Percentiles rank a stretch among this genome's conserved stretches.
Conservation (phyloP, 73 alveolate species). For the Durusdinium trenchii region DNA sequence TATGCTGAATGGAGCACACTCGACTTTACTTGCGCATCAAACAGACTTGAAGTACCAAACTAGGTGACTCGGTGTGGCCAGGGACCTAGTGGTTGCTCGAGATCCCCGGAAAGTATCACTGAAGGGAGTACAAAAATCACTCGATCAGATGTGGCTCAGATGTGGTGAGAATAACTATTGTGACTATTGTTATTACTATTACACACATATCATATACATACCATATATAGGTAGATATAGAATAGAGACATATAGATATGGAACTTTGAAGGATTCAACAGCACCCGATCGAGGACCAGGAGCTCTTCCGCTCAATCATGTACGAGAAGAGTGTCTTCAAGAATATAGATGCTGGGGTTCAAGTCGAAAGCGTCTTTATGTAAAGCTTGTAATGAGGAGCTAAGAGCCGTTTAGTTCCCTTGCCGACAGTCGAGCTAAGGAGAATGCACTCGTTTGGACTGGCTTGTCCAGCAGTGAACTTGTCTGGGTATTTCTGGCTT, state of each 20-base stretch:
- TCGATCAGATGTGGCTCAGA: too few species aligned
- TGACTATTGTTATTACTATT: too few species aligned
- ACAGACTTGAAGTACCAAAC: too few species aligned
- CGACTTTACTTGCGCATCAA: too few species aligned
- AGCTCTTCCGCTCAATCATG: constrained; percentile 68
- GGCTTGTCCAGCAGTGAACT: constrained; percentile 86
- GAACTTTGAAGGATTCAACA: neutral
- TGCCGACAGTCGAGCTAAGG: neutral
- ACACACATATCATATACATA: too few species aligned
- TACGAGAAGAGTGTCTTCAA: constrained; percentile 63
- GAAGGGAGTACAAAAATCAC: neutral
- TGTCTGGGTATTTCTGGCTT: constrained; percentile 68
- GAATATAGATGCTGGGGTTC: neutral
- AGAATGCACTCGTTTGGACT: constrained; percentile 53
- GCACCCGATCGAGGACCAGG: constrained; percentile 49
- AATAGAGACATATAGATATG: neutral
- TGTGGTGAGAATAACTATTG: too few species aligned
- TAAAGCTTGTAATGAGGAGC: neutral
- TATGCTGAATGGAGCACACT: too few species aligned
- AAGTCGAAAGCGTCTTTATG: too few species aligned
- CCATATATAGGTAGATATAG: neutral
- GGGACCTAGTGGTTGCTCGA: neutral
- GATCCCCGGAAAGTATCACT: neutral
- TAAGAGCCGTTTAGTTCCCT: neutral
- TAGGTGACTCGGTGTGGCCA: neutral